phyloP scores from a whole-genome alignment of 1,284 basidiomycete genomes.

The Megacollybia platyphylla region DNA sequence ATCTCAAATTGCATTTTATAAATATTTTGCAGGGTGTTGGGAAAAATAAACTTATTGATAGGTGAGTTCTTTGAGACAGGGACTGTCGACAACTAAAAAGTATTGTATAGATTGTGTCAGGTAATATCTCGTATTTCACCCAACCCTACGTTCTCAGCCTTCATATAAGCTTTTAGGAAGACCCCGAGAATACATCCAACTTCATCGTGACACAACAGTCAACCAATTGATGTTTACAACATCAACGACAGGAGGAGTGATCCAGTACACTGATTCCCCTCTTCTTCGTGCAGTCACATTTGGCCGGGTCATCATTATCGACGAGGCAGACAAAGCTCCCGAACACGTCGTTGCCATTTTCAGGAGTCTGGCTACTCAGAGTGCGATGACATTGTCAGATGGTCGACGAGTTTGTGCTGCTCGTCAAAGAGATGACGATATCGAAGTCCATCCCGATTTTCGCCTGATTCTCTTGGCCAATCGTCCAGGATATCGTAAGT shows the following conservation, averaged over 20 bases:
- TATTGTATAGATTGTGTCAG: slow-evolving; percentile 36
- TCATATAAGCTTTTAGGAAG: slow-evolving; percentile 35
- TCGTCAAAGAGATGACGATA: slow-evolving; percentile 35
- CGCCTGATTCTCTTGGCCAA: slow-evolving; percentile 52
- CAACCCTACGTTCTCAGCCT: background rate
- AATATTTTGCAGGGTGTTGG: slow-evolving; percentile 37
- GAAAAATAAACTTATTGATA: slow-evolving; percentile 56
- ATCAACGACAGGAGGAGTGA: slow-evolving; percentile 37
- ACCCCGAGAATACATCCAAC: slow-evolving; percentile 57
- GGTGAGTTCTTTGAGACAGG: too few species aligned
- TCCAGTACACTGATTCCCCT: slow-evolving; percentile 51
- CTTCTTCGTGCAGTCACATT: slow-evolving; percentile 46
- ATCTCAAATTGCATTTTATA: background rate
- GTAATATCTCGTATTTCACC: slow-evolving; percentile 13
- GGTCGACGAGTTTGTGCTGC: slow-evolving; percentile 39
- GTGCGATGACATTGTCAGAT: slow-evolving; percentile 48
- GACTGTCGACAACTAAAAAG: too few species aligned
- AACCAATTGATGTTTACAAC: slow-evolving; percentile 61
- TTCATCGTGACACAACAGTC: slow-evolving; percentile 57
- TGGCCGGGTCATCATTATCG: slow-evolving; percentile 51
- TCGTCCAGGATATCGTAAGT: slow-evolving; percentile 62
- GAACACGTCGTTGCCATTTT: slow-evolving; percentile 62
- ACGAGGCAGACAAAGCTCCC: slow-evolving; percentile 60
- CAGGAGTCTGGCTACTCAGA: slow-evolving; percentile 49
- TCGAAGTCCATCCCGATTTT: slow-evolving; percentile 50